Evolutionary conservation across 306 rosid genomes (phyloP), one percentile per base, ranked within the genome.

Genomic region (Benincasa hispida): DNA sequence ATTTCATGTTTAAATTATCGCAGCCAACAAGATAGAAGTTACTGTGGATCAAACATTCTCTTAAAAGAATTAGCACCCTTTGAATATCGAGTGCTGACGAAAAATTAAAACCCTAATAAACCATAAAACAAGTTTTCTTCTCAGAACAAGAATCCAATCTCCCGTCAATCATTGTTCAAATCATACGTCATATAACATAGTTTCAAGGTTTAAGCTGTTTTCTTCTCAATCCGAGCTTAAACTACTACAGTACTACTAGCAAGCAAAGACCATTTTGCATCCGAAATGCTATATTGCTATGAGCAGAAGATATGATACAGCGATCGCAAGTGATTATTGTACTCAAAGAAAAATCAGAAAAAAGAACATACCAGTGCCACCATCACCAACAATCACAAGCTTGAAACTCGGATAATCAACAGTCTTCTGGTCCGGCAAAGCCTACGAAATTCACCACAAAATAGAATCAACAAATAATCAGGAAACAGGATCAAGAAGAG

Each of bases 321-420:
- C 35, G 35, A 32, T 32, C 35, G 5, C 35, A 32, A 32, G 35
- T 13, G 67, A 60, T 60, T 12, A 8, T 27, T 28, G n/a, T 27
- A 6, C 10, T 13, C 30, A 60, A 28, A 27, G 21, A 28, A 60
- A 5, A 15, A 8, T 4, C 67, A 12, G n/a, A n/a, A n/a, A n/a
- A n/a, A n/a, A 50, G 27, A 3, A 50, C 10, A 24, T 69, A 88
- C 93, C 91, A 41, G 96, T 88, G 80, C 96, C 93, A 21, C 93
- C 96, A 72, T 89, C 96, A 67, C 96, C 93, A 42, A 87, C 92
- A 39, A 91, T 78, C 75, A 89, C 93, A 18, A 91, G 88, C 89
- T 91, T 91, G 83, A 89, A 91, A 83, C 90, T 91, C 2, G 93
- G 96, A 50, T 86, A 91, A 32, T 70, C 75, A 47, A 70, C 75